Evolutionary conservation across 1,139 yeast species (phyloP), one percentile per base, ranked within the genome.

Genomic region (Debaryomycetaceae sp.): DNA sequence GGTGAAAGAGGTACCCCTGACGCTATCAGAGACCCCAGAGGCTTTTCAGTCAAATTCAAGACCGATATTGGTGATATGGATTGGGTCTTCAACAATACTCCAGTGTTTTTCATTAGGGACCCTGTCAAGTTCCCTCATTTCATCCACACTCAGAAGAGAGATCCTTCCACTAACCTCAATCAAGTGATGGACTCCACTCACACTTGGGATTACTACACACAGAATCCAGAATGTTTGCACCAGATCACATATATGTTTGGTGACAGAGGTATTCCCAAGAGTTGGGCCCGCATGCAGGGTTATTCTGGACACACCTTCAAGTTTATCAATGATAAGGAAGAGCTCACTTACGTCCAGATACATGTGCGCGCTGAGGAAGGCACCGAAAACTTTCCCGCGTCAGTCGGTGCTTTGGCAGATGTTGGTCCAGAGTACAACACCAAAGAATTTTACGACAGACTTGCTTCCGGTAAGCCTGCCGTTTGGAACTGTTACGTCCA

Each of bases 221-320:
- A 70, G 45, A 81, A 81, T 58, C 79, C 71, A 35, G 89, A 78
- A 51, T 60, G 75, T 5, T 50, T 72, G 35, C 85, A 79, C 48
- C 85, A 79, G 54, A 66, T 79, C 34, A 70, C 75, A 65, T 69
- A 71, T 31, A 58, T 79, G 56, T 78, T 78, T 53, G 71, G 79
- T 28, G 84, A 80, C 58, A 71, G 89, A 51, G 89, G 89, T 41
- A 78, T 83, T 27, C 89, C 89, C 16, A 69, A 72, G 23, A 63
- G 75, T 12, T 72, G 67, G 65, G 70, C 83, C 44, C 60, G 70
- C 42, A 78, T 80, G 85, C 68, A 81, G 56, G 84, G 85, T 35
- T 81, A 76, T 61, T 80, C 88, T 4, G 88, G 88, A 30, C 88
- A 80, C 60, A 73, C 88, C 27, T 80, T 71, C 63, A 81, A 81